Evolutionary conservation across 208 protist species (phyloP).

Genomic region (Leishmania turanica): DNA sequence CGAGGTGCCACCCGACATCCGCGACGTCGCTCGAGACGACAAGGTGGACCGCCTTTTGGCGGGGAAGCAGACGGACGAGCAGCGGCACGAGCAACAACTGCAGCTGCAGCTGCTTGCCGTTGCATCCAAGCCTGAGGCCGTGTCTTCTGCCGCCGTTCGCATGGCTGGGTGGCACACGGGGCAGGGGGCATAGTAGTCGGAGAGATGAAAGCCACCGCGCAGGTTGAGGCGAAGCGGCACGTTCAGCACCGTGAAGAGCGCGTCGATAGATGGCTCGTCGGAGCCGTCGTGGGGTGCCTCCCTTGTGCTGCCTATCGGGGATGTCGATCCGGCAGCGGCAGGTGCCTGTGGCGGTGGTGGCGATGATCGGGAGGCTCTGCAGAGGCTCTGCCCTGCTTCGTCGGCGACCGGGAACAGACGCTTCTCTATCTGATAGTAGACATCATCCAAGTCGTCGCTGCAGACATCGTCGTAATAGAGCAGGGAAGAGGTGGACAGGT

Average conservation of each 20-base stretch:
- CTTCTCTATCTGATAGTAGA: slow-evolving; percentile 36
- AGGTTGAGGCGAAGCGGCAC: slow-evolving; percentile 23
- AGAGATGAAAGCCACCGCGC: slow-evolving; percentile 35
- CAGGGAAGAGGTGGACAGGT: slow-evolving; percentile 44
- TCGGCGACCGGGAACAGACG: slow-evolving; percentile 16
- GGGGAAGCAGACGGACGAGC: background rate
- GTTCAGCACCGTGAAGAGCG: slow-evolving; percentile 28
- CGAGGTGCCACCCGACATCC: background rate
- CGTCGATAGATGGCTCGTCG: slow-evolving; percentile 5
- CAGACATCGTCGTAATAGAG: slow-evolving; percentile 54
- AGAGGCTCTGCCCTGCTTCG: background rate
- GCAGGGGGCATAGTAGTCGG: slow-evolving; percentile 36
- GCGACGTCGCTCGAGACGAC: background rate
- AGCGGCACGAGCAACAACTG: background rate
- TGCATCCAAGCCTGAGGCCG: background rate
- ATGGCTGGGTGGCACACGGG: slow-evolving; percentile 36
- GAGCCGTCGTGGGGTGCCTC: background rate
- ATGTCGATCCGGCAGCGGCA: background rate
- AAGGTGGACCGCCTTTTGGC: background rate
- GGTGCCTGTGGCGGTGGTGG: background rate
- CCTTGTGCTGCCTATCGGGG: background rate
- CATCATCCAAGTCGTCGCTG: slow-evolving; percentile 34
- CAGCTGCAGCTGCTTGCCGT: slow-evolving; percentile 9
- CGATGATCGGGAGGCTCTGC: background rate
- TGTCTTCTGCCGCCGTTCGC: background rate